Conservation (phyloP, 352 stramenopile species). For the Phytophthora palmivora region DNA sequence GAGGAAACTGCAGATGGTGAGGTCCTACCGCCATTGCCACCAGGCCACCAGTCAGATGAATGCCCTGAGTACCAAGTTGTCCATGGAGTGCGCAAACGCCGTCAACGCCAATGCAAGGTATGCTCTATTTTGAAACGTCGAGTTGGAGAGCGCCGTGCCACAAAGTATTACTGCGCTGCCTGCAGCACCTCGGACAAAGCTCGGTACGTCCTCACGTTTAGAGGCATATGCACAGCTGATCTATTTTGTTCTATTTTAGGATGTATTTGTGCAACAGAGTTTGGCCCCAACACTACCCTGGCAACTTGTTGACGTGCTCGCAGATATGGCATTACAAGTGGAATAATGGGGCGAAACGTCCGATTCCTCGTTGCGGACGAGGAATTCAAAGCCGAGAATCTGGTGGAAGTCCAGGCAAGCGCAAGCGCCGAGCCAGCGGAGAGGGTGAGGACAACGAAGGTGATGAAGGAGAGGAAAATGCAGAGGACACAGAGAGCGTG, state of each 20-base stretch:
- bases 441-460: neutral
- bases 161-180: slow-evolving; percentile 10
- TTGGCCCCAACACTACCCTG: slow-evolving; percentile 1
- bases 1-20: too few species aligned
- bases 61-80: slow-evolving; percentile 12
- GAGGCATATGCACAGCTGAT: too few species aligned
- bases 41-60: neutral
- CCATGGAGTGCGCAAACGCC: slow-evolving; percentile 10
- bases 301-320: slow-evolving; percentile 7
- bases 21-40: too few species aligned
- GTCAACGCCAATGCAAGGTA: slow-evolving; percentile 15
- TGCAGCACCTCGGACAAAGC: slow-evolving; percentile 7
- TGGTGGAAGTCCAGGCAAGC: neutral
- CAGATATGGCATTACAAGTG: slow-evolving; percentile 12
- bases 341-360: slow-evolving; percentile 10
- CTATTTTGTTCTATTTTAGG: slow-evolving; percentile 1
- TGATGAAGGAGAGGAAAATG: neutral
- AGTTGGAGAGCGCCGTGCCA: slow-evolving; percentile 7
- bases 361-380: neutral
- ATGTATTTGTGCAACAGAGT: slow-evolving; percentile 8
- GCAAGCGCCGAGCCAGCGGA: neutral
- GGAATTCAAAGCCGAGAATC: slow-evolving; percentile 1
- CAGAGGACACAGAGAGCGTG: neutral
- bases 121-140: slow-evolving; percentile 8
- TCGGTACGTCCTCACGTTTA: too few species aligned